Evolutionary conservation across 768 basidiomycete species (phyloP), one percentile per base, ranked within the genome.

Genomic region (Calocybe indica): DNA sequence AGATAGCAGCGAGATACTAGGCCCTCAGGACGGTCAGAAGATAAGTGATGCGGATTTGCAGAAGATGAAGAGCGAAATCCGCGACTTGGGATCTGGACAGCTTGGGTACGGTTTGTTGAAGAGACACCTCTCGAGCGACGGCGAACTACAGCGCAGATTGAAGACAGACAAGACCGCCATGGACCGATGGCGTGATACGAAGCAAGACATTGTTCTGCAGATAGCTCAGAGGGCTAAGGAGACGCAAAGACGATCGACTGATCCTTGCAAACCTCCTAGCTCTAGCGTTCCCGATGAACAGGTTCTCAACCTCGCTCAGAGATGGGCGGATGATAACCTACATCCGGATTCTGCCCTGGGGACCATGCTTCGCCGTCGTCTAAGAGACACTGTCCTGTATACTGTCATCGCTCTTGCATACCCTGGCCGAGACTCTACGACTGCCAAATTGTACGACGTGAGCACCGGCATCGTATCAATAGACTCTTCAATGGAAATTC

Each of bases 291-390:
- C 77, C n/a, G 76, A 81, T 51, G 67, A 72, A 48, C 70, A 70
- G 30, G 65, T 78, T 40, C 66, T 88, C 13, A 73, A 64, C 43
- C 66, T 90, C 43, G 82, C 86, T 13, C 75, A 80, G 57, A 76
- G 78, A 33, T 92, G 88, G 88, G 74, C 78, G n/a, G 76, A 79
- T 44, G 68, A 75, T 22, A 77, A 92, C 59, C 77, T 91, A 54
- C 79, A 73, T 41, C 62, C 73, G 3, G 70, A 74, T 53, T 85
- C 88, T 10, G 52, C 78, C 22, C 72, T 92, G 46, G 72, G 76
- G 58, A 62, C 57, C 43, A 71, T 90, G 60, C 71, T 88, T 53
- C 78, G 78, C 52, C 72, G 74, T 53, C 80, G 80, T 52, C 65
- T 92, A 43, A 76, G 78, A 40, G 78, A 82, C 51, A 78, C 70